Evolutionary conservation across 2,329 filamentous ascomycete species (phyloP), one percentile per base, ranked within the genome.

Genomic region (Trichoderma polysporum): DNA sequence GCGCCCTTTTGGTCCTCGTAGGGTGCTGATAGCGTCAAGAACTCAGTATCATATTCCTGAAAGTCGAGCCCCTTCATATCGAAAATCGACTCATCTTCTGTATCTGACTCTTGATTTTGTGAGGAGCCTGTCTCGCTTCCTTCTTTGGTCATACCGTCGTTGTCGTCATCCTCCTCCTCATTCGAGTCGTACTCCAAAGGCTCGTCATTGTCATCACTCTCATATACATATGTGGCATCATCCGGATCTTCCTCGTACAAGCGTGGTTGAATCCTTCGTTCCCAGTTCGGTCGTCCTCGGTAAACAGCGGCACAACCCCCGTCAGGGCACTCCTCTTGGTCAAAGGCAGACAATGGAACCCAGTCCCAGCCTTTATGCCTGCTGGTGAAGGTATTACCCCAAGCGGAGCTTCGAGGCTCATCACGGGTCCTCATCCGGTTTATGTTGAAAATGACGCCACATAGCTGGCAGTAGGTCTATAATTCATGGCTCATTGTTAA

Each of bases 371-470:
- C 37, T 4, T 54, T 63, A 12, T 63, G 59, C 25, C 6, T 65
- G 49, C 12, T 59, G 9, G 15, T 27, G 8, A 33, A 50, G 1
- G 33, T 37, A 4, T 59, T 19, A 3, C 56, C 54, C 71, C 70
- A 72, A 9, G 68, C 70, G 9, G 70, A 69, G 56, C 62, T 66
- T 5, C 65, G 59, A 22, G 71, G 71, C 25, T 76, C 74, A 2
- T 58, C 63, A 1, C 47, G 49, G 4, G 69, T 71, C 2, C 73
- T 71, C 22, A 68, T 64, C 6, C 74, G 73, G 15, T 67, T 69
- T 31, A 76, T 72, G 49, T 73, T 74, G 67, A 73, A 75, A n/a
- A 71, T 73, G n/a, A 76, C 73, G 31, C 71, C 71, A 41, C 73
- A 75, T 13, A 75, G 67, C 9, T 74, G 71, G 67, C 73, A 75